Conservation (phyloP, 2,329 filamentous ascomycete genomes). For the Colletotrichum coccodes region DNA sequence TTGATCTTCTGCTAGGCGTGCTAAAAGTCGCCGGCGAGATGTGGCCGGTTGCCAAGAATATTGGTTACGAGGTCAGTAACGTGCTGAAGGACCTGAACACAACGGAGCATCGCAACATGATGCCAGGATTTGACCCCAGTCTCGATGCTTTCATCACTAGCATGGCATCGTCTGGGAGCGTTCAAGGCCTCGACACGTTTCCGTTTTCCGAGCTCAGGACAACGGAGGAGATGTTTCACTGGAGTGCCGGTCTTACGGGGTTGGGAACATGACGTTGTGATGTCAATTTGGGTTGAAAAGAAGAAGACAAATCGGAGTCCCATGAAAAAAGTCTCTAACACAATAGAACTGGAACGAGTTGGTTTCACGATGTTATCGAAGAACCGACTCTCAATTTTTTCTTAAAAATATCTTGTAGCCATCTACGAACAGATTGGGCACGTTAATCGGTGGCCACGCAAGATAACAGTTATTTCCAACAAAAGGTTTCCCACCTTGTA, state of each 20-base stretch:
- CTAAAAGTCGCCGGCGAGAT: constrained; percentile 44
- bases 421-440: no score
- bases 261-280: background rate
- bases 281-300: background rate
- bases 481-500: no score
- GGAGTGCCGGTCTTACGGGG: constrained; percentile 10
- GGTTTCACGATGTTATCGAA: background rate
- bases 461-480: no score
- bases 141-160: constrained; percentile 16
- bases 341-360: background rate
- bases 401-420: no score
- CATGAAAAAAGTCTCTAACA: no score
- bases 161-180: background rate
- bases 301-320: no score
- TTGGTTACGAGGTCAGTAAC: constrained; percentile 21
- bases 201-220: constrained; percentile 12
- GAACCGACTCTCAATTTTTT: no score
- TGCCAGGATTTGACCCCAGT: background rate
- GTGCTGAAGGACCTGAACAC: constrained; percentile 12
- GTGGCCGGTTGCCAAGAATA: constrained; percentile 44
- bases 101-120: background rate
- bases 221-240: constrained; percentile 16
- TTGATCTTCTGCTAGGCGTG: constrained; percentile 42
- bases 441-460: no score
- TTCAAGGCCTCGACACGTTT: background rate